These are phyloP conservation scores for Papilionanthe hybrid DNA, from an alignment of 116 monocot species.

Conservation along the genomic window DNA sequence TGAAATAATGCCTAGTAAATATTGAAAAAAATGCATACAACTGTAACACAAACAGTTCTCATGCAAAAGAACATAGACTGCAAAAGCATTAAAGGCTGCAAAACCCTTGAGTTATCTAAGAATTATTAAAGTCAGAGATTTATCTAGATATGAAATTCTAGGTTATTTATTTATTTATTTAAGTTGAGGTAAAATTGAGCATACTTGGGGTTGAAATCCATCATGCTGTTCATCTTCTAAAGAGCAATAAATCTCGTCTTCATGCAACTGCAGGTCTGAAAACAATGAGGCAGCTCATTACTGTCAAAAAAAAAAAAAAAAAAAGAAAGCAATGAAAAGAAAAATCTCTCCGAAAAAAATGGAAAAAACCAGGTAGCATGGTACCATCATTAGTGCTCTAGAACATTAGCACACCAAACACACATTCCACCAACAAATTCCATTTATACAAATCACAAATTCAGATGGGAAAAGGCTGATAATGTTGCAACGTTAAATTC, in stretches of 20 bases:
- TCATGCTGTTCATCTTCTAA: conserved; percentile 52
- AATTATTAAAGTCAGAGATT: not conserved
- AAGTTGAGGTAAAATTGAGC: not conserved
- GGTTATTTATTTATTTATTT: not conserved
- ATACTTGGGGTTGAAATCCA: conserved; percentile 35
- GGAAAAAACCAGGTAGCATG: too few species aligned
- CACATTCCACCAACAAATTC: not conserved
- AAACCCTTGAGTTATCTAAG: not conserved
- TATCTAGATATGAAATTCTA: not conserved
- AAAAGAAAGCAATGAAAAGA: not conserved
- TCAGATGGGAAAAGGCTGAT: not conserved
- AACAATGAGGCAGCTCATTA: not conserved
- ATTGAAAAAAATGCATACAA: not conserved
- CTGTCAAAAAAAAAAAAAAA: not conserved
- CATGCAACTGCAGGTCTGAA: conserved; percentile 61
- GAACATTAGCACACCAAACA: not conserved
- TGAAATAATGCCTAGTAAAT: not conserved
- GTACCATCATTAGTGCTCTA: too few species aligned
- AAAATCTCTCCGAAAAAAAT: not conserved
- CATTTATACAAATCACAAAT: not conserved
- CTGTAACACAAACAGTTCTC: not conserved
- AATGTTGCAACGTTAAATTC: not conserved
- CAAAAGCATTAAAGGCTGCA: not conserved
- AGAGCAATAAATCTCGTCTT: conserved; percentile 78
- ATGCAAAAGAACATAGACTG: not conserved